Evolutionary conservation across 768 basidiomycete species (phyloP).

Genomic region (Amanita polypyramis): DNA sequence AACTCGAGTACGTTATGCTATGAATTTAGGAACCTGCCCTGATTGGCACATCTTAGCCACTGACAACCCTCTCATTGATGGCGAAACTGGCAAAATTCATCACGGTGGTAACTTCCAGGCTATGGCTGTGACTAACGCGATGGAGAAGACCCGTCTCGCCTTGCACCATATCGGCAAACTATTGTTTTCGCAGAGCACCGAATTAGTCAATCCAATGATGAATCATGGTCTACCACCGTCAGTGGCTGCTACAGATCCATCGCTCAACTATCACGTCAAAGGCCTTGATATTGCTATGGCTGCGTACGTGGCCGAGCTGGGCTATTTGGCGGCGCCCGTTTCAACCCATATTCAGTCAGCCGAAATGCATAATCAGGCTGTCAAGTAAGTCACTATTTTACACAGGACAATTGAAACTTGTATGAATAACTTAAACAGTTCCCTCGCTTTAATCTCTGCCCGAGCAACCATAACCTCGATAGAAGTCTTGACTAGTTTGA

Average conservation of each 20-base stretch:
- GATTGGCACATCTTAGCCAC: slow-evolving; percentile 39
- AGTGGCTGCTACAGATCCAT: slow-evolving; percentile 63
- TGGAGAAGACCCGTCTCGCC: slow-evolving; percentile 79
- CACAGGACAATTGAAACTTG: slow-evolving; percentile 2
- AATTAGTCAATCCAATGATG: slow-evolving; percentile 72
- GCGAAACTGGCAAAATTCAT: slow-evolving; percentile 51
- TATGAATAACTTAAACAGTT: slow-evolving; percentile 19
- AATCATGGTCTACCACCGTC: slow-evolving; percentile 72
- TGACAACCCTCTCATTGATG: slow-evolving; percentile 74
- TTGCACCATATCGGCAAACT: slow-evolving; percentile 64
- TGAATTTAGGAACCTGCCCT: slow-evolving; percentile 2
- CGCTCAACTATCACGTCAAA: slow-evolving; percentile 69
- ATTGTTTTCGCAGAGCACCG: slow-evolving; percentile 59
- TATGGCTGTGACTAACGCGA: slow-evolving; percentile 66
- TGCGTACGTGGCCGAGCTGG: slow-evolving; percentile 69
- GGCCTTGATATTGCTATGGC: slow-evolving; percentile 78
- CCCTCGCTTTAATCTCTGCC: slow-evolving; percentile 61
- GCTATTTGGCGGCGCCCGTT: slow-evolving; percentile 68
- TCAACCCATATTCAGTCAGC: slow-evolving; percentile 75
- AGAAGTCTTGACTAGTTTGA: slow-evolving; percentile 60
- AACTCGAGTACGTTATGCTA: slow-evolving; percentile 53
- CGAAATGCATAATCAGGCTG: slow-evolving; percentile 79
- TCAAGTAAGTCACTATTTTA: slow-evolving; percentile 46
- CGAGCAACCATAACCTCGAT: slow-evolving; percentile 62
- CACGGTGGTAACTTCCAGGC: slow-evolving; percentile 88